Conservation (phyloP, 2,329 filamentous ascomycete genomes). For the Fonsecaea multimorphosa region DNA sequence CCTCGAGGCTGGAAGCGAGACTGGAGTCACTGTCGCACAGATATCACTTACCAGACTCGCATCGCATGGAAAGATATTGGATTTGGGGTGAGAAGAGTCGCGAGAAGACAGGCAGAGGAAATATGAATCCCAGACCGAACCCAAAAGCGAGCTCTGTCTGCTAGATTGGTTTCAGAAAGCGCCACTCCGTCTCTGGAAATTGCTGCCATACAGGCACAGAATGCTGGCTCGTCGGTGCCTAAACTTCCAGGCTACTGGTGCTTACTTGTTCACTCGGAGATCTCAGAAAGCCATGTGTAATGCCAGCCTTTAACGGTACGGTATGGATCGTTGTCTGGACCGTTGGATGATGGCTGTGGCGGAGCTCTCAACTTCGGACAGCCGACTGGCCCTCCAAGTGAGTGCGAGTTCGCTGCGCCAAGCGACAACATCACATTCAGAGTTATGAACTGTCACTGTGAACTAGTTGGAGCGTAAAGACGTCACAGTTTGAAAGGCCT, state of each 20-base stretch:
- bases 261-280: background rate
- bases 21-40: background rate
- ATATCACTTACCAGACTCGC: background rate
- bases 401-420: background rate
- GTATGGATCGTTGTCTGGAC: background rate
- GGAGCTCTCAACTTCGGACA: background rate
- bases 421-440: background rate
- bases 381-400: background rate
- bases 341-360: background rate
- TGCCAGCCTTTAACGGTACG: background rate
- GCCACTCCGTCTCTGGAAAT: background rate
- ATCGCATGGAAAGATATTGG: background rate
- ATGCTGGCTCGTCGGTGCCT: background rate
- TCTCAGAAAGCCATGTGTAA: background rate
- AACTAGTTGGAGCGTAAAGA: no score
- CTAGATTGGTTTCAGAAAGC: conserved; percentile 2
- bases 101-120: background rate
- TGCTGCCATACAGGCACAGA: background rate
- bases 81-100: background rate
- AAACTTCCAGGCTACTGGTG: background rate
- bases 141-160: background rate
- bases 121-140: background rate
- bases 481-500: no score
- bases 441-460: background rate
- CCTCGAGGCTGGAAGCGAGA: background rate